Evolutionary conservation across 1,284 basidiomycete genomes (phyloP), one percentile per base, ranked within the genome.

Genomic region (Cutaneotrichosporon daszewskae): DNA sequence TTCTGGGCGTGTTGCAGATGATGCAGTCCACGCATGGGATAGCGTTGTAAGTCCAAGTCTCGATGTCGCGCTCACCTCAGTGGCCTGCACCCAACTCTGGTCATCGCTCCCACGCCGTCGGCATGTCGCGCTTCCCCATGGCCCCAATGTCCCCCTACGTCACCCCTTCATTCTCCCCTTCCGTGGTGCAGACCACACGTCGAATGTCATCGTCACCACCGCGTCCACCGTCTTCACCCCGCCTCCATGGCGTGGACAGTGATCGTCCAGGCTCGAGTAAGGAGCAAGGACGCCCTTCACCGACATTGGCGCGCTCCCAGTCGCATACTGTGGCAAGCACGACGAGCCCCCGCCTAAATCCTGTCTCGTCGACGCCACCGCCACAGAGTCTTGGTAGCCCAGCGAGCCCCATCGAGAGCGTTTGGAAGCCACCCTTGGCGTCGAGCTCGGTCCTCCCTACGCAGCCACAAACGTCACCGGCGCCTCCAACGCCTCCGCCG

Each of bases 61-160:
- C 17, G 16, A 2, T 25, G 26, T 34, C 6, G 37, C 33, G 31
- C 7, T 18, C 13, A 23, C 8, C 31, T 18, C 47, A 68, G 66
- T 69, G 66, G 66, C 62, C 63, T 1, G 55, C 57, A 14, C 37
- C 58, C 10, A 60, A 55, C 39, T 44, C 51, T n/a, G 2, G 42
- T 44, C 22, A 42, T 28, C 23, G 32, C 9, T 14, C 34, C 38
- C 18, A 37, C 47, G 2, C 51, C 35, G 22, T 3, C 12, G 49
- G 38, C 20, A 32, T 47, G 7, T 53, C 57, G 6, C 50, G 57
- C 11, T 62, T 67, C 25, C 64, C 61, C 3, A 54, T 53, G 22
- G 63, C 65, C 3, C 66, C 66, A 7, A 42, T 67, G 13, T 64
- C 62, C 3, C 66, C 66, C 3, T 69, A 65, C 37, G 53, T 59